Percentiles rank a stretch among this genome's conserved stretches.
These are phyloP conservation scores for Leucocoprinus sp. DNA, from an alignment of 768 basidiomycete genomes.

Conservation along the genomic window DNA sequence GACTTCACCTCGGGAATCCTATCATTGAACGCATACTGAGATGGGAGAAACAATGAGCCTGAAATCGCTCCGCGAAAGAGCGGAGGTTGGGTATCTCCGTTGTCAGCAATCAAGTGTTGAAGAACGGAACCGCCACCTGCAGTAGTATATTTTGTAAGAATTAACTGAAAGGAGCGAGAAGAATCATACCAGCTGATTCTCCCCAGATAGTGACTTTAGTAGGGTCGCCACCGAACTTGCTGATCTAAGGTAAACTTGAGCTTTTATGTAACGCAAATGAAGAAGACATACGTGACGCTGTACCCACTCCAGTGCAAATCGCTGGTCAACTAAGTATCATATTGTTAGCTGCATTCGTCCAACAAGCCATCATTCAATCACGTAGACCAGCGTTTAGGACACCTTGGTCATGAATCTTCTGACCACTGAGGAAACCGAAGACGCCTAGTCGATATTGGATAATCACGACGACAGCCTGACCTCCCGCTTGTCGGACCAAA, in stretches of 20 bases:
- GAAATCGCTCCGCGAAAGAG: conserved; percentile 34
- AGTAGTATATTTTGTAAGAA: conserved; percentile 15
- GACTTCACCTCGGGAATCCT: conserved; percentile 25
- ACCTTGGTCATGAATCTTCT: conserved; percentile 32
- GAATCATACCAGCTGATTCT: conserved; percentile 27
- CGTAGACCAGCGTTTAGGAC: conserved; percentile 40
- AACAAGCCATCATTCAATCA: conserved; percentile 17
- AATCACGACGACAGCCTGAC: conserved; percentile 26
- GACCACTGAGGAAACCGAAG: conserved; percentile 39
- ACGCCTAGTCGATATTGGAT: conserved; percentile 38
- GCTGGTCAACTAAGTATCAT: conserved; percentile 29
- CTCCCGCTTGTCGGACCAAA: conserved; percentile 21
- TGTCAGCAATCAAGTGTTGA: conserved; percentile 37
- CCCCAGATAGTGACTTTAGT: conserved; percentile 34
- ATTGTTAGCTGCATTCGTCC: not conserved
- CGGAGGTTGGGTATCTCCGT: conserved; percentile 32
- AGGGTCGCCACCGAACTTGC: conserved; percentile 34
- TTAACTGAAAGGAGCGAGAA: not conserved
- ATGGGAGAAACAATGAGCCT: conserved; percentile 34
- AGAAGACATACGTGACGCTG: conserved; percentile 25
- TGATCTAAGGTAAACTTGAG: conserved; percentile 20
- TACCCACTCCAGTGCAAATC: conserved; percentile 36
- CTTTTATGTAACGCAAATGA: not conserved
- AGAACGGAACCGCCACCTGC: conserved; percentile 39
- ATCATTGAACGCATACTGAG: conserved; percentile 36